These are phyloP conservation scores for Xylaria scruposa DNA, from an alignment of 495 filamentous ascomycete genomes.

Conservation along the genomic window DNA sequence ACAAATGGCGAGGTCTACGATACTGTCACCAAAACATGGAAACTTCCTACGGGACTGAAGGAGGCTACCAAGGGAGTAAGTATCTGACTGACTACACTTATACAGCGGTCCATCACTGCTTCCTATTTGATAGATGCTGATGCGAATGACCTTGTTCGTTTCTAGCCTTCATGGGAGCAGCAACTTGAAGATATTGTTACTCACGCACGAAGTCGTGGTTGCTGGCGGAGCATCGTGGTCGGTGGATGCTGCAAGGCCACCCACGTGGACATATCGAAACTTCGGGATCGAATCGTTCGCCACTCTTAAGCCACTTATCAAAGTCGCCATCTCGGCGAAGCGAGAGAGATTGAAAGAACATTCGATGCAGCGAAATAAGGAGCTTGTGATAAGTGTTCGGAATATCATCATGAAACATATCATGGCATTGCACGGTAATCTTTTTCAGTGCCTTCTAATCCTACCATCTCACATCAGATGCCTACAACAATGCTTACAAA, in stretches of 20 bases:
- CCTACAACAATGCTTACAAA: background rate
- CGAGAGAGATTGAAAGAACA: background rate
- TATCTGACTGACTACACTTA: conserved; percentile 12
- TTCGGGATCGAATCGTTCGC: conserved; percentile 37
- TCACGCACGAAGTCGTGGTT: conserved; percentile 62
- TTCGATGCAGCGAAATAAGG: background rate
- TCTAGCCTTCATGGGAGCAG: conserved; percentile 56
- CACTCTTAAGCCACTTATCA: background rate
- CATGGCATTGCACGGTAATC: background rate
- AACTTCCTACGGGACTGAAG: conserved; percentile 39
- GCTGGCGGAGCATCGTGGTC: conserved; percentile 60
- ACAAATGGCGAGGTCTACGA: conserved; percentile 72
- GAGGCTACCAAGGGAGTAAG: conserved; percentile 29
- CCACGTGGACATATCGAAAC: conserved; percentile 55
- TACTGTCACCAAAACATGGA: conserved; percentile 65
- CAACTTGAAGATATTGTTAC: conserved; percentile 62
- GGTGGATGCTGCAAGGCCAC: conserved; percentile 69
- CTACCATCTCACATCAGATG: conserved; percentile 12
- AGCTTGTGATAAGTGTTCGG: background rate
- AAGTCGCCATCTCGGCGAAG: background rate
- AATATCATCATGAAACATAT: background rate
- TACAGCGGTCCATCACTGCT: background rate
- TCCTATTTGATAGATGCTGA: background rate
- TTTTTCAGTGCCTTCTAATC: background rate
- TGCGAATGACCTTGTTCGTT: background rate